Conservation (phyloP, 495 filamentous ascomycete genomes). For the Penicillium simplicissimum region DNA sequence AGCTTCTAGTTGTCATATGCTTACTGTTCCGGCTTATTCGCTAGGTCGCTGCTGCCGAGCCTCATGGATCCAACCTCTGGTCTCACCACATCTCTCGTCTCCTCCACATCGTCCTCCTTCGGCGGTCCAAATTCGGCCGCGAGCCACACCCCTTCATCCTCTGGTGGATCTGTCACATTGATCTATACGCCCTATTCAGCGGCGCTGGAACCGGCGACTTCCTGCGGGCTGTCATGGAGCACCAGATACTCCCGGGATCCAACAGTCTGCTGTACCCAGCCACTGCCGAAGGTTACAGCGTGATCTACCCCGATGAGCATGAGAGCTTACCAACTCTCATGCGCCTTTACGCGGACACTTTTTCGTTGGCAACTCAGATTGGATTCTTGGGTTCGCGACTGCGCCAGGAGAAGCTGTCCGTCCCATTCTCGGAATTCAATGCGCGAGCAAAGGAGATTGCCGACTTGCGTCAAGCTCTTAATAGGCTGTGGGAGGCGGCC, state of each 20-base stretch:
- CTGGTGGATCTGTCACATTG: slow-evolving; percentile 58
- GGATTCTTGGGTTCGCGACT: slow-evolving; percentile 44
- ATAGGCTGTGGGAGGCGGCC: slow-evolving; percentile 42
- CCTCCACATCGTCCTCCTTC: slow-evolving; percentile 49
- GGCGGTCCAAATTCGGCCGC: slow-evolving; percentile 44
- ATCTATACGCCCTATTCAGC: slow-evolving; percentile 57
- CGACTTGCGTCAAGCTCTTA: slow-evolving; percentile 41
- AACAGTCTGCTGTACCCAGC: slow-evolving; percentile 37
- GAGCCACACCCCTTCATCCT: slow-evolving; percentile 55
- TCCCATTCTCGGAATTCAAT: slow-evolving; percentile 19
- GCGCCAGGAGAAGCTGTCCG: slow-evolving; percentile 27
- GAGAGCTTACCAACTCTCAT: slow-evolving; percentile 44
- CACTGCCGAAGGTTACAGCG: slow-evolving; percentile 26
- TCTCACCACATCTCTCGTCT: slow-evolving; percentile 57
- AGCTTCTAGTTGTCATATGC: neutral
- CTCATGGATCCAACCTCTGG: slow-evolving; percentile 52
- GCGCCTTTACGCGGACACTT: slow-evolving; percentile 47
- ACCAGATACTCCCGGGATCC: slow-evolving; percentile 50
- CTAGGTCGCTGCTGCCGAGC: slow-evolving; percentile 50
- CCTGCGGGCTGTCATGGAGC: slow-evolving; percentile 45
- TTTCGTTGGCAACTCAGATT: slow-evolving; percentile 41
- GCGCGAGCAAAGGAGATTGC: slow-evolving; percentile 27
- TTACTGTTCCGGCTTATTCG: neutral
- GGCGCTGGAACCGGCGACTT: slow-evolving; percentile 55
- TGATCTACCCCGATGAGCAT: slow-evolving; percentile 39